Evolutionary conservation across 768 basidiomycete genomes (phyloP).

Genomic region (Amanita subjunquillea): DNA sequence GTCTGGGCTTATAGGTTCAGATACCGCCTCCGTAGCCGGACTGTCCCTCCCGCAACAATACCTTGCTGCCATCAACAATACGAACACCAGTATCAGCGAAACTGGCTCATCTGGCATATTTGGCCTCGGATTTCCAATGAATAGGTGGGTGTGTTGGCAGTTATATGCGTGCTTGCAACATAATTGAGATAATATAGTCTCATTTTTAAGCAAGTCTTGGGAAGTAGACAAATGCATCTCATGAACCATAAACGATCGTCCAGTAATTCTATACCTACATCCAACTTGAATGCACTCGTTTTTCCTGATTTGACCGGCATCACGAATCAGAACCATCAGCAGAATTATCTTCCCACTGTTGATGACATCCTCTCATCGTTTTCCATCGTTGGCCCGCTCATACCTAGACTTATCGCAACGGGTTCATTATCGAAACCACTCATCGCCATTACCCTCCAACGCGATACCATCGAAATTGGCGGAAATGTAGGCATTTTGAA

Average conservation of each 20-base stretch:
- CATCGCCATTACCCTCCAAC: slow-evolving; percentile 55
- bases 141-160: slow-evolving; percentile 35
- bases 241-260: not conserved
- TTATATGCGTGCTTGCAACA: not conserved
- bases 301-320: not conserved
- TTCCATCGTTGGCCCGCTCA: slow-evolving; percentile 29
- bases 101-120: slow-evolving; percentile 58
- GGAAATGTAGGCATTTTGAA: slow-evolving; percentile 58
- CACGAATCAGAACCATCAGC: not conserved
- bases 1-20: slow-evolving; percentile 50
- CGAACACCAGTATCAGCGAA: slow-evolving; percentile 51
- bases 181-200: not conserved
- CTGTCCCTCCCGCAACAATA: slow-evolving; percentile 39
- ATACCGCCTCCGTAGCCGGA: slow-evolving; percentile 44
- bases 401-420: slow-evolving; percentile 33
- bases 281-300: slow-evolving; percentile 3
- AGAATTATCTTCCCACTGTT: slow-evolving; percentile 10
- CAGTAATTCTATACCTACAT: not conserved
- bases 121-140: slow-evolving; percentile 65
- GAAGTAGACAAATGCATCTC: too few relatives aligned
- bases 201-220: not conserved
- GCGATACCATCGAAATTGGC: slow-evolving; percentile 57
- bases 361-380: slow-evolving; percentile 26
- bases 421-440: slow-evolving; percentile 29
- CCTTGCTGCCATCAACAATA: slow-evolving; percentile 58